Base-by-base conservation (phyloP, 2,329 filamentous ascomycete genomes). In the Eurotiales sp. region DNA sequence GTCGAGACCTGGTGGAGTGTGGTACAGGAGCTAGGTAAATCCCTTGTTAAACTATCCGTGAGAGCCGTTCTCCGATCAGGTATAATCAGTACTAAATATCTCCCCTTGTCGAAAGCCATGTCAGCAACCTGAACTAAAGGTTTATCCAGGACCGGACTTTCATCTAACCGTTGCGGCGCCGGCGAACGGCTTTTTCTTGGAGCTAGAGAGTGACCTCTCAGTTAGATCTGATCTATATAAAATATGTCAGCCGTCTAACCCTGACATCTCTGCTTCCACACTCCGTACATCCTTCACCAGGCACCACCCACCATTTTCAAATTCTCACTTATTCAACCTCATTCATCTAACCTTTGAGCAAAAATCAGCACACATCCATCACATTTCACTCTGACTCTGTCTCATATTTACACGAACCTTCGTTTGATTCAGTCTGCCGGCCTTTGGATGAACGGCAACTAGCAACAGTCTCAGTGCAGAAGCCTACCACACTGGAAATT, bases 131-230 rank as follows among this genome's bases (percentile, higher is more conserved):
- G 23, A 34, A 25, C 34, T 49, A 49, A 49, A 49, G 37, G 37
- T 49, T 41, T 50, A 50, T 50, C 47, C 47, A 42, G 21, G 21
- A n/a, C 23, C 39, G 47, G 46, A 49, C 17, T 49, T 49, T 41
- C 11, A 41, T 21, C 25, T 30, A 32, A n/a, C 46, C 37, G 39
- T 50, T 25, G 39, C 47, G 47, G 47, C 46, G 37, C 46, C 46
- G 46, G 46, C 3, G 27, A 10, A 42, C 27, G 37, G 47, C 36
- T 48, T 48, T 27, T 17, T 17, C 23, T 37, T 17, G 30, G 23
- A 14, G 30, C 44, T 46, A 22, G 30, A 14, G 14, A 40, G 15
- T 34, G 23, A 15, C 29, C 22, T 29, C n/a, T n/a, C n/a, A n/a
- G n/a, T n/a, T n/a, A n/a, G n/a, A 14, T 37, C 34, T 17, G 21